Evolutionary conservation across 176 grass and related monocot species (phyloP).

Genomic region (Triticum turgidum): DNA sequence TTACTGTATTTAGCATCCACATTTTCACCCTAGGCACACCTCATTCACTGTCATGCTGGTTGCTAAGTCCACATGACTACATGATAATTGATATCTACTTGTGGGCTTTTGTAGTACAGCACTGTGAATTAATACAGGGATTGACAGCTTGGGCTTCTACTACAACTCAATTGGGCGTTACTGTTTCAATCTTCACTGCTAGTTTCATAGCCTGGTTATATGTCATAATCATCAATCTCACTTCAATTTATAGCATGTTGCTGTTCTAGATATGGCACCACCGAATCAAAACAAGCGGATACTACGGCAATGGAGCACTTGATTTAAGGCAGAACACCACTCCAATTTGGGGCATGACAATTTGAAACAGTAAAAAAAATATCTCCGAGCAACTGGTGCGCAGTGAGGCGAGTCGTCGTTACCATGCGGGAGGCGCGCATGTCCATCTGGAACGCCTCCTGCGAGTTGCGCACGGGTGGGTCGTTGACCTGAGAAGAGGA

Average conservation of each 20-base stretch:
- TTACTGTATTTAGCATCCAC: neutral
- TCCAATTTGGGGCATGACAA: neutral
- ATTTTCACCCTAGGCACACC: neutral
- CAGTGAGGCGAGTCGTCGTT: neutral
- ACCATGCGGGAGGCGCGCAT: constrained; percentile 55
- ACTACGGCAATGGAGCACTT: no score
- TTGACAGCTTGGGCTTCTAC: neutral
- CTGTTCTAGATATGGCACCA: no score
- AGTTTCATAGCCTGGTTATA: neutral
- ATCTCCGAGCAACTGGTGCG: neutral
- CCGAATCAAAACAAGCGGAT: no score
- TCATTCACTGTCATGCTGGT: neutral
- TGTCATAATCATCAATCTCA: neutral
- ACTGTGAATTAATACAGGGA: neutral
- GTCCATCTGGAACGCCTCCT: constrained; percentile 85
- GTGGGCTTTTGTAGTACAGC: neutral
- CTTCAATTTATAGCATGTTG: neutral
- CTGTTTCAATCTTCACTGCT: neutral
- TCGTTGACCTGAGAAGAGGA: constrained; percentile 64
- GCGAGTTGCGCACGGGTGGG: constrained; percentile 76
- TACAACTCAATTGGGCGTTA: neutral
- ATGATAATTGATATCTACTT: neutral
- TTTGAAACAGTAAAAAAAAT: neutral
- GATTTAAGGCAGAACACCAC: neutral
- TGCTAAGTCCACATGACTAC: no score